Conservation (phyloP, 371 early-diverging fungal species). For the Saksenaea oblongispora region DNA sequence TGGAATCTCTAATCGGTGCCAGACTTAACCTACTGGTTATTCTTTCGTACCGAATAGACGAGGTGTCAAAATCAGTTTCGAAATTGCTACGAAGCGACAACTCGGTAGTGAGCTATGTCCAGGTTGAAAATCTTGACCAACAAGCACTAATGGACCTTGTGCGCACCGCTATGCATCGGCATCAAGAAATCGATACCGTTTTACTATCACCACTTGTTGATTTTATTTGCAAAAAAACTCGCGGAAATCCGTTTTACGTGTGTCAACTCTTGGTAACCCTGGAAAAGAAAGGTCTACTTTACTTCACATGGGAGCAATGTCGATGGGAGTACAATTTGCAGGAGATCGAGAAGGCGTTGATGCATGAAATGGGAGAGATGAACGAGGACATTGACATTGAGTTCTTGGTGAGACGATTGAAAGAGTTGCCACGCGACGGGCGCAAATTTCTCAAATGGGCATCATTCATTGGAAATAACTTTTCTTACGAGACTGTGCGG, state of each 20-base stretch:
- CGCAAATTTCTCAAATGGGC: constrained; percentile 53
- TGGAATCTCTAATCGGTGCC: constrained; percentile 44
- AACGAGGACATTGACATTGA: constrained; percentile 39
- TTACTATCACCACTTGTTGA: constrained; percentile 42
- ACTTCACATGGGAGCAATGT: constrained; percentile 48
- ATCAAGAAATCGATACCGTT: constrained; percentile 33
- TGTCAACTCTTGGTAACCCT: constrained; percentile 40
- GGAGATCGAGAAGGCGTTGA: constrained; percentile 41
- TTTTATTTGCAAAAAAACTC: constrained; percentile 39
- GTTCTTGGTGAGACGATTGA: constrained; percentile 42
- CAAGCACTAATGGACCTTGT: constrained; percentile 42
- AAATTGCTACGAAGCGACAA: constrained; percentile 31
- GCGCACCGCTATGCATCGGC: constrained; percentile 43
- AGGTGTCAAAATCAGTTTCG: constrained; percentile 19
- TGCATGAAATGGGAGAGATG: constrained; percentile 23
- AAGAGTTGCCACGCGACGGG: constrained; percentile 48
- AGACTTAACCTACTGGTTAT: constrained; percentile 41
- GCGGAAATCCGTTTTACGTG: constrained; percentile 49
- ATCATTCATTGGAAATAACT: constrained; percentile 49
- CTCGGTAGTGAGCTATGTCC: constrained; percentile 32
- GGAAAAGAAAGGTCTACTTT: constrained; percentile 47
- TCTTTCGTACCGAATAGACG: constrained; percentile 36
- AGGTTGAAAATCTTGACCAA: constrained; percentile 40
- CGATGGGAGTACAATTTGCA: constrained; percentile 53
- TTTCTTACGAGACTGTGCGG: constrained; percentile 43